Evolutionary conservation across 2,329 filamentous ascomycete genomes (phyloP).

Genomic region (Paraphaeosphaeria minitans): DNA sequence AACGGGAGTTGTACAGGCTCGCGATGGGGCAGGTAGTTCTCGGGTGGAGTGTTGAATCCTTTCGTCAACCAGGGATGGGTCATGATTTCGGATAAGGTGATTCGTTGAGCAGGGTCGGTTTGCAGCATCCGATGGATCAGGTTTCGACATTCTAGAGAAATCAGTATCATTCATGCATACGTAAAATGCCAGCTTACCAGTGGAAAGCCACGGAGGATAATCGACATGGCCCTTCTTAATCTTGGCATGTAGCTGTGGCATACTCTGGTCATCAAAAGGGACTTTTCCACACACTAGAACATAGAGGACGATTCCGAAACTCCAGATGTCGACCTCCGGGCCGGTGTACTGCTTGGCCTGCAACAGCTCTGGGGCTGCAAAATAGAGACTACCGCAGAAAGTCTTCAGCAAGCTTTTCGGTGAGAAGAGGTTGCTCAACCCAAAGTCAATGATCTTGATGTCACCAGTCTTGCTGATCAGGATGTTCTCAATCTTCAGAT

Average conservation of each 20-base stretch:
- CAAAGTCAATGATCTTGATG: conserved; percentile 99
- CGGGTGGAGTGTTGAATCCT: conserved; percentile 82
- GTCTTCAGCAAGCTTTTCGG: conserved; percentile 87
- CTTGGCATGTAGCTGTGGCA: conserved; percentile 97
- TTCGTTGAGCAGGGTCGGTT: conserved; percentile 86
- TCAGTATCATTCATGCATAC: conserved; percentile 13
- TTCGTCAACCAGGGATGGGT: conserved; percentile 95
- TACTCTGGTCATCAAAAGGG: conserved; percentile 98
- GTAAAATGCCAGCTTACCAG: conserved; percentile 63
- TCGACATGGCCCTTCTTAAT: conserved; percentile 98
- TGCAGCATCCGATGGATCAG: conserved; percentile 95
- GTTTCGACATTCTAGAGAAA: conserved; percentile 78
- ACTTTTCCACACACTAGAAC: conserved; percentile 97
- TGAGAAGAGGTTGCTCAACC: conserved; percentile 92
- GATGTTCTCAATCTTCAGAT: conserved; percentile 99
- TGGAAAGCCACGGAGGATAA: conserved; percentile 90
- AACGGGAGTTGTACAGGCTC: conserved; percentile 86
- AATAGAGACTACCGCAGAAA: conserved; percentile 97
- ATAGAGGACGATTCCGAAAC: conserved; percentile 97
- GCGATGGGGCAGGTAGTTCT: conserved; percentile 83
- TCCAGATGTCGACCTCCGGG: conserved; percentile 97
- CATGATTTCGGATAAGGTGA: conserved; percentile 89
- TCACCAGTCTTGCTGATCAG: conserved; percentile 98
- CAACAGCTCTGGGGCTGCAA: conserved; percentile 91
- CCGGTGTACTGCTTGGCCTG: conserved; percentile 95